These are phyloP conservation scores for Urochloa ruziziensis DNA, from an alignment of 176 grass and related monocot genomes.

Conservation along the genomic window DNA sequence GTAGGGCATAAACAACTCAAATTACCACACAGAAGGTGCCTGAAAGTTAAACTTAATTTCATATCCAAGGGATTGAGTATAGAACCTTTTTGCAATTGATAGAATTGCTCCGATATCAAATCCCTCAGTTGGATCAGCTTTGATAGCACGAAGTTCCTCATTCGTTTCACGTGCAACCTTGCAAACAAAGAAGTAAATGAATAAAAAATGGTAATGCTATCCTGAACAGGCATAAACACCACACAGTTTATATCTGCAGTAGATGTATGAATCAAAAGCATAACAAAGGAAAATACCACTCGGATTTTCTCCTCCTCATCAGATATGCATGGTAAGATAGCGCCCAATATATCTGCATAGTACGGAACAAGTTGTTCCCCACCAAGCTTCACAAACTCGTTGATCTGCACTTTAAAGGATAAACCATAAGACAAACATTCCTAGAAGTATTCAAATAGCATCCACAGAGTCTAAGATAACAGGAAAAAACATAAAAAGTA, in stretches of 20 bases:
- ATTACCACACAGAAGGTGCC: not conserved
- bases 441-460: slow-evolving; percentile 27
- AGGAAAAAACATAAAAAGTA: slow-evolving; percentile 10
- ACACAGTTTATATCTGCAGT: slow-evolving; percentile 10
- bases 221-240: not conserved
- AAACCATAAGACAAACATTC: slow-evolving; percentile 32
- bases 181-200: slow-evolving; percentile 44
- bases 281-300: slow-evolving; percentile 62
- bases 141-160: slow-evolving; percentile 90
- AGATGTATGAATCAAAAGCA: slow-evolving; percentile 19
- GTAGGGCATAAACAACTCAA: not conserved
- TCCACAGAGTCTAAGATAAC: not conserved
- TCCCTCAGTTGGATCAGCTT: slow-evolving; percentile 85
- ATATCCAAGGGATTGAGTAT: not conserved
- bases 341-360: slow-evolving; percentile 95
- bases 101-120: slow-evolving; percentile 92
- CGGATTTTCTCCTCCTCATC: slow-evolving; percentile 97
- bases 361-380: slow-evolving; percentile 97
- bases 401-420: slow-evolving; percentile 68
- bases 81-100: slow-evolving; percentile 79
- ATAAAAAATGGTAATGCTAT: not conserved
- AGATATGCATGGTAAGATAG: slow-evolving; percentile 97
- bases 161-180: slow-evolving; percentile 99
- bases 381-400: slow-evolving; percentile 99
- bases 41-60: not conserved